Conservation (phyloP, 1,284 basidiomycete genomes). For the Anthracocystis setariae region DNA sequence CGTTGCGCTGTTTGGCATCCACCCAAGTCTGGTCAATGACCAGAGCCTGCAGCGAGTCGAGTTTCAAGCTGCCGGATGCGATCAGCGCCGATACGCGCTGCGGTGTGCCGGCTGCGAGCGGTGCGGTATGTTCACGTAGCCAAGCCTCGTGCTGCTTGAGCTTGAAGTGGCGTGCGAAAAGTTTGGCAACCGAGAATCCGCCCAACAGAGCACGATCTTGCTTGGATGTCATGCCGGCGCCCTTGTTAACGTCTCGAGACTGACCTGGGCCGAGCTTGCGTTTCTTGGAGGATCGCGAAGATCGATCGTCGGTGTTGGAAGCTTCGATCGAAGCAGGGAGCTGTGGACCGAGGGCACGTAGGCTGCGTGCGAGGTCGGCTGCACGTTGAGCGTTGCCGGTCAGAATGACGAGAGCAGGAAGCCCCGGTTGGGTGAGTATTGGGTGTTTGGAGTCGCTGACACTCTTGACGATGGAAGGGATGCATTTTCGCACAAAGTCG, state of each 20-base stretch:
- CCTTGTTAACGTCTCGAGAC: slow-evolving; percentile 9
- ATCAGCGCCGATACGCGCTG: slow-evolving; percentile 55
- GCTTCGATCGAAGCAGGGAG: slow-evolving; percentile 15
- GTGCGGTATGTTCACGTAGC: slow-evolving; percentile 50
- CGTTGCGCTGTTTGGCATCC: slow-evolving; percentile 57
- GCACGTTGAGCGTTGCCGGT: slow-evolving; percentile 62
- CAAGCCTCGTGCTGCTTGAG: slow-evolving; percentile 58
- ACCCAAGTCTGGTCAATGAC: slow-evolving; percentile 62
- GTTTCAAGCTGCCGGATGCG: slow-evolving; percentile 39
- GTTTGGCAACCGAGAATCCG: slow-evolving; percentile 57
- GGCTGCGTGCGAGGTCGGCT: slow-evolving; percentile 53
- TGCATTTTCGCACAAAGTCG: slow-evolving; percentile 46
- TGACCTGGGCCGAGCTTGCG: slow-evolving; percentile 21
- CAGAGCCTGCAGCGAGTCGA: slow-evolving; percentile 48
- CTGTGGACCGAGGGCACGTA: slow-evolving; percentile 47
- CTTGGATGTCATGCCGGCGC: slow-evolving; percentile 12
- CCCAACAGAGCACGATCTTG: slow-evolving; percentile 20
- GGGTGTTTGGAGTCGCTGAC: slow-evolving; percentile 25
- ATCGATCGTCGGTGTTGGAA: slow-evolving; percentile 16
- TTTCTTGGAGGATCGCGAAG: slow-evolving; percentile 26
- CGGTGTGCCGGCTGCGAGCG: slow-evolving; percentile 61
- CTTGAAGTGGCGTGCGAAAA: slow-evolving; percentile 66
- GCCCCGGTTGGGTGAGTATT: slow-evolving; percentile 23
- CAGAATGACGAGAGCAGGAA: slow-evolving; percentile 52
- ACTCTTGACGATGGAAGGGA: slow-evolving; percentile 21